Evolutionary conservation across 2,329 filamentous ascomycete species (phyloP), one percentile per base, ranked within the genome.

Genomic region (Penicillium sp.): DNA sequence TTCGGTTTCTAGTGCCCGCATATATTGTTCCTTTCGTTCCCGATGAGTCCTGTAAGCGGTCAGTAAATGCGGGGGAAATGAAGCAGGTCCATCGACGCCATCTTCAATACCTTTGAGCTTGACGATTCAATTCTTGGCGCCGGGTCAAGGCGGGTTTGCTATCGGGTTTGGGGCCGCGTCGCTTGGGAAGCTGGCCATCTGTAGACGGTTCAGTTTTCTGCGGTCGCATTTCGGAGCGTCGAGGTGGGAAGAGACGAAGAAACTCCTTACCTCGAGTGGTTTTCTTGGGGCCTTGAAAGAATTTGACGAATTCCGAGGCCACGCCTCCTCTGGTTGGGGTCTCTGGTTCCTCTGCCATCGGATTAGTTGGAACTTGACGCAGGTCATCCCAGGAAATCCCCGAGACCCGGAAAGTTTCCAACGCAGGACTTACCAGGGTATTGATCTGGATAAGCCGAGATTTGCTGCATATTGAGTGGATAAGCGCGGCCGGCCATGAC

Each of bases 1-100:
- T 66, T 96, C 88, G 57, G 90, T 82, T 65, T 98, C 92, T 11
- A 96, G 77, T 8, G 85, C 80, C 64, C 93, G 93, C 70, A 95
- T 93, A 63, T 96, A 96, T 54, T 88, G 76, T 66, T 96, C 92
- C 64, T 96, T 96, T 51, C 92, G 80, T 68, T 96, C 92, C 39
- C 92, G 87, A 65, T 98, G 92, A 12, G 92, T 96, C 59, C 92
- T 95, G 59, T 37, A n/a, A 40, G 34, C 41, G 25, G 37, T 59
- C 22, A 60, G 41, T 27, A 10, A 15, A 32, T 34, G 33, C 17
- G 30, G n/a, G n/a, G n/a, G 30, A 16, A 25, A 12, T 30, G 15
- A 7, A 7, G 16, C 3, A 2, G 20, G 3, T 20, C 30, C 28
- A 29, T 17, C 10, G 18, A 16, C 20, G 8, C n/a, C n/a, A n/a